Base-by-base conservation (phyloP, 495 filamentous ascomycete genomes). In the Penicillium riverlandense region DNA sequence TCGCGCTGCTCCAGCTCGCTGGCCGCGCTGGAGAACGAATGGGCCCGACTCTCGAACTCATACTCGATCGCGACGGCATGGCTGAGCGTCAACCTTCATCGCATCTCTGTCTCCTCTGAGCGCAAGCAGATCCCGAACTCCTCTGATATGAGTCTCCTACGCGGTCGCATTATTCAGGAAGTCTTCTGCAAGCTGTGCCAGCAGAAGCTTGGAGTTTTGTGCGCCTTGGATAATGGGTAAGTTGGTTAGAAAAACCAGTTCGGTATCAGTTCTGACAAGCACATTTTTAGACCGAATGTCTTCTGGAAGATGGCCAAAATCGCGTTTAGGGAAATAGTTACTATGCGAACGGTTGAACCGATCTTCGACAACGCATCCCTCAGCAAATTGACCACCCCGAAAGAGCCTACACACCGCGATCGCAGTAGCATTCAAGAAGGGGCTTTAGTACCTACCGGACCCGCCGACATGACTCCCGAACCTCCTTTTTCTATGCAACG, bases 221-320 rank as follows among this genome's bases (percentile, higher is more conserved):
- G 62, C 31, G 52, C 42, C 1, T 48, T 71, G 22, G 66, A 71
- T 22, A 62, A 60, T 51, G 67, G 67, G 70, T 73, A 58, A 45
- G 66, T 62, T 36, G 14, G 34, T 35, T 47, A 29, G 13, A 31
- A n/a, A 11, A 11, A 13, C 11, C 29, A 11, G 5, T 9, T 11
- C 6, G 11, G 10, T 34, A 32, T 11, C 11, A 29, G 13, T 29
- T 27, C 7, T 1, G 14, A 29, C 48, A 62, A 44, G 62, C 35
- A 29, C 5, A 2, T 12, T 7, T 35, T 11, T 32, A 73, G 68
- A 7, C 55, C 64, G 10, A 70, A 69, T 40, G 55, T 71, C 7
- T 59, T 73, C 27, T 73, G 70, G 70, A 73, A 70, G 41, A 53
- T 73, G 37, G 59, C 63, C 11, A 71, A 70, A 39, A 57, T 73